Percentiles rank a stretch among this genome's conserved stretches.
These are phyloP conservation scores for Verticillium klebahnii DNA, from an alignment of 2,329 filamentous ascomycete genomes.

Conservation along the genomic window DNA sequence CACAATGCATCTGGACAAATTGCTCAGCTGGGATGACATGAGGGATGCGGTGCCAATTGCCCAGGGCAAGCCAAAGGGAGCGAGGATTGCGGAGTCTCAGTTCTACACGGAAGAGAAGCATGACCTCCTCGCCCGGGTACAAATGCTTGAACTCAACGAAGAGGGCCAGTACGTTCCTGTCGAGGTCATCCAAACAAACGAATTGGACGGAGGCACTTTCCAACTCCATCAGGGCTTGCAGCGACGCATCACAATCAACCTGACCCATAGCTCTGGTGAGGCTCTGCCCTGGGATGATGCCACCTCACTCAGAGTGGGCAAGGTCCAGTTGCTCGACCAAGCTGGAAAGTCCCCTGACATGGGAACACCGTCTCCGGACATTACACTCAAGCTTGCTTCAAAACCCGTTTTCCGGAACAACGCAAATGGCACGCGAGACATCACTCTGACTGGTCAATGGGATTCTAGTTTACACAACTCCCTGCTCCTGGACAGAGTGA, in stretches of 20 bases:
- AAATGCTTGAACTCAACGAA: conserved; percentile 89
- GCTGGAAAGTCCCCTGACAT: conserved; percentile 81
- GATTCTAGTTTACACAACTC: conserved; percentile 92
- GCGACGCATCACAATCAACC: conserved; percentile 76
- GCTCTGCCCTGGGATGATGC: conserved; percentile 86
- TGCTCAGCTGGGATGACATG: conserved; percentile 99
- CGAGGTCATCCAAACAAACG: conserved; percentile 82
- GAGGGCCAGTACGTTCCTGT: conserved; percentile 87
- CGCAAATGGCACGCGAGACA: conserved; percentile 82
- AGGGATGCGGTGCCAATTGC: conserved; percentile 67
- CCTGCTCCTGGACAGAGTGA: conserved; percentile 87
- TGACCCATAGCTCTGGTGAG: conserved; percentile 90
- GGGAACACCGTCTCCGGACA: conserved; percentile 65
- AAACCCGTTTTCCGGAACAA: conserved; percentile 79
- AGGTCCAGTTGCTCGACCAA: conserved; percentile 77
- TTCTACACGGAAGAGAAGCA: conserved; percentile 93
- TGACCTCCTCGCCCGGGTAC: conserved; percentile 81
- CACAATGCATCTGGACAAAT: conserved; percentile 90
- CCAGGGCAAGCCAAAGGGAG: conserved; percentile 47
- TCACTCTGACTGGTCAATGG: conserved; percentile 90
- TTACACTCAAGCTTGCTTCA: conserved; percentile 71
- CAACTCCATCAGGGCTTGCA: conserved; percentile 95
- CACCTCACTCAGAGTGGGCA: conserved; percentile 69
- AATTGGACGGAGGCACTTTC: conserved; percentile 83
- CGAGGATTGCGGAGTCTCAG: conserved; percentile 79